phyloP scores from a whole-genome alignment of 306 rosid genomes.

The Castanea mollissima region DNA sequence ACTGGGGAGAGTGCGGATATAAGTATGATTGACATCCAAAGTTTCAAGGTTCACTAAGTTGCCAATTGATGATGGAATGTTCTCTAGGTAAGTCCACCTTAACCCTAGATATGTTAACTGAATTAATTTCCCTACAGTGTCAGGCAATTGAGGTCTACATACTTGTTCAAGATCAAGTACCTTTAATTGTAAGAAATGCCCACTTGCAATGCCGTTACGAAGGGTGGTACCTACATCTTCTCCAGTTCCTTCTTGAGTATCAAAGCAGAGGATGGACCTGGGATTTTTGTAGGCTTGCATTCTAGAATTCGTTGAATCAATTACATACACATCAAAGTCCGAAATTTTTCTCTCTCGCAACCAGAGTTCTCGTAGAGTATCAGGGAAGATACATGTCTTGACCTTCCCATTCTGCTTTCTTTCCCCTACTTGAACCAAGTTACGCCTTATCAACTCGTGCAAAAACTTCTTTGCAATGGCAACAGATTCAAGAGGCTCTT shows the following conservation, averaged over 20 bases:
- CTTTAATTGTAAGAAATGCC: conserved; percentile 3
- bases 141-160: conserved; percentile 40
- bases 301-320: too few relatives aligned
- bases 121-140: conserved; percentile 16
- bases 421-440: conserved; percentile 12
- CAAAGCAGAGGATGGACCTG: too few relatives aligned
- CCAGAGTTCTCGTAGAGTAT: neutral
- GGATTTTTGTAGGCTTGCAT: too few relatives aligned
- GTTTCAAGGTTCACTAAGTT: conserved; percentile 32
- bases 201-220: neutral
- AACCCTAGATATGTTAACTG: conserved; percentile 41
- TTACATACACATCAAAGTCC: neutral
- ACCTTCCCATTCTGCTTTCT: conserved; percentile 8
- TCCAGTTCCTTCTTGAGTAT: too few relatives aligned
- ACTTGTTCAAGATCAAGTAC: conserved; percentile 48
- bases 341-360: too few relatives aligned
- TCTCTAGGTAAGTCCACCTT: conserved; percentile 38
- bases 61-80: conserved; percentile 30
- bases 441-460: neutral
- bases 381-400: conserved; percentile 17
- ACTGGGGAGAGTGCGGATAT: conserved; percentile 25
- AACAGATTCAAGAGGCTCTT: conserved; percentile 18
- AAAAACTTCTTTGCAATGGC: neutral
- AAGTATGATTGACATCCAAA: conserved; percentile 40
- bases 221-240: neutral